Evolutionary conservation across 495 filamentous ascomycete genomes (phyloP).

Genomic region (Penicillium maclennaniae): DNA sequence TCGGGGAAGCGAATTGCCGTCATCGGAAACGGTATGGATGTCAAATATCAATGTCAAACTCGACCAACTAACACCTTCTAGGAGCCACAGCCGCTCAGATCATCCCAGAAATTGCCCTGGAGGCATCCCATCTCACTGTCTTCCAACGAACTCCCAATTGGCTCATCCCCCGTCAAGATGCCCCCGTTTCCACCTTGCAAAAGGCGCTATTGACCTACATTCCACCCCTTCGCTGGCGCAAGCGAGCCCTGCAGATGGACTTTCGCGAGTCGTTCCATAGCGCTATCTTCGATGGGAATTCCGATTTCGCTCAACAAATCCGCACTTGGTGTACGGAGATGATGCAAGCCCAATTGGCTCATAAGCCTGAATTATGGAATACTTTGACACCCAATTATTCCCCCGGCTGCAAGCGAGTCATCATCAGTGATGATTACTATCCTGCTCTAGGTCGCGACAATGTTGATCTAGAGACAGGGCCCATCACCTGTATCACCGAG

Average conservation of each 20-base stretch:
- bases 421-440: slow-evolving; percentile 55
- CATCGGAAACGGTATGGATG: slow-evolving; percentile 49
- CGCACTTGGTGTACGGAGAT: slow-evolving; percentile 21
- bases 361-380: slow-evolving; percentile 46
- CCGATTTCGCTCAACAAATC: slow-evolving; percentile 29
- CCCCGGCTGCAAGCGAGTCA: slow-evolving; percentile 53
- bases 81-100: slow-evolving; percentile 72
- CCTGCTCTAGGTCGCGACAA: slow-evolving; percentile 41
- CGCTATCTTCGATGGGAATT: slow-evolving; percentile 34
- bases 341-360: slow-evolving; percentile 34
- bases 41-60: slow-evolving; percentile 13
- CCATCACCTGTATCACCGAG: slow-evolving; percentile 39
- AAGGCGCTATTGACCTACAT: slow-evolving; percentile 37
- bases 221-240: slow-evolving; percentile 43
- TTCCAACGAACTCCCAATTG: slow-evolving; percentile 69
- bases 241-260: slow-evolving; percentile 46
- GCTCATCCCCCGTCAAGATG: slow-evolving; percentile 51
- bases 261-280: slow-evolving; percentile 42
- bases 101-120: slow-evolving; percentile 57
- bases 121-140: slow-evolving; percentile 53
- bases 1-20: slow-evolving; percentile 49
- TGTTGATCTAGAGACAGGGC: slow-evolving; percentile 46
- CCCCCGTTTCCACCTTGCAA: slow-evolving; percentile 34
- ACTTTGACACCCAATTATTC: slow-evolving; percentile 48
- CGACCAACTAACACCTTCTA: slow-evolving; percentile 35